phyloP scores from a whole-genome alignment of 78 protist genomes.

The slime mould (Dictyostelium discoideum) region dicty_2.7 NC_007089.4:5700001-5700500 shows the following conservation, averaged over 20 bases:
- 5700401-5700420: neutral
- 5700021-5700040: neutral
- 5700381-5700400: conserved; percentile 14
- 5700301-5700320: neutral
- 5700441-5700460: conserved; percentile 20
- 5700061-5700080: neutral
- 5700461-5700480: neutral
- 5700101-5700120: conserved; percentile 1
- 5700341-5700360: neutral
- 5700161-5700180: neutral
- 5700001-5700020: neutral
- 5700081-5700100: neutral
- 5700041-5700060: neutral
- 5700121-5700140: neutral
- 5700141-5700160: conserved; percentile 1
- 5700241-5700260: conserved; percentile 24
- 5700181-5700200: neutral
- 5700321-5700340: neutral
- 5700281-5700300: conserved; percentile 3
- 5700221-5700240: neutral
- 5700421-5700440: conserved; percentile 14
- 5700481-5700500: conserved; percentile 2
- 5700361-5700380: conserved; percentile 1
- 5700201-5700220: neutral
- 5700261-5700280: conserved; percentile 36